These are phyloP conservation scores for Cryomyces minteri DNA, from an alignment of 495 filamentous ascomycete genomes.

Conservation along the genomic window DNA sequence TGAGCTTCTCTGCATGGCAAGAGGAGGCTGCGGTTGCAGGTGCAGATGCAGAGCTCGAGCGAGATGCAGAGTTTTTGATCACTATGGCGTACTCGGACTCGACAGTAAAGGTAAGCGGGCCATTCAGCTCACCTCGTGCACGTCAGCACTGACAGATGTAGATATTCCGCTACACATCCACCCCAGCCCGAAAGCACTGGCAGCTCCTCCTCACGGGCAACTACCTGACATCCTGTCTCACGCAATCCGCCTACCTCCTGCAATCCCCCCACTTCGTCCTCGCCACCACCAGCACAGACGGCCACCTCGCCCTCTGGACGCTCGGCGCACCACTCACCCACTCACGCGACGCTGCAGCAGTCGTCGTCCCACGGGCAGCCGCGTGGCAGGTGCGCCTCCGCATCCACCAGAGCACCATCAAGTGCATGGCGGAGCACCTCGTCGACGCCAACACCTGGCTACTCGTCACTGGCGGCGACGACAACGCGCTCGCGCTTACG, in stretches of 20 bases:
- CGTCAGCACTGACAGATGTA: constrained; percentile 5
- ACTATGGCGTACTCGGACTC: constrained; percentile 66
- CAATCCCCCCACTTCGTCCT: constrained; percentile 19
- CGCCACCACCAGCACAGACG: constrained; percentile 45
- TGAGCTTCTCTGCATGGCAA: constrained; percentile 40
- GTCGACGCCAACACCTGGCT: constrained; percentile 23
- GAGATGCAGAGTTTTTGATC: constrained; percentile 33
- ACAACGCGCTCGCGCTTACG: constrained; percentile 52
- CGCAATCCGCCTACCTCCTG: constrained; percentile 39
- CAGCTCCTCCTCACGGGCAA: constrained; percentile 32
- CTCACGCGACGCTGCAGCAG: background rate
- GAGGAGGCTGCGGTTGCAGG: constrained; percentile 14
- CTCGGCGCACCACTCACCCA: constrained; percentile 13
- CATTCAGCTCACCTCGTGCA: background rate
- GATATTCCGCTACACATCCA: constrained; percentile 38
- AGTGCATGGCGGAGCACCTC: constrained; percentile 25
- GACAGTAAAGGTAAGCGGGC: constrained; percentile 33
- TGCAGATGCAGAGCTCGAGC: constrained; percentile 9
- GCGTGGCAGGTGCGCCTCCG: constrained; percentile 2
- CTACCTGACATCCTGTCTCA: constrained; percentile 70
- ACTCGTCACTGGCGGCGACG: constrained; percentile 65
- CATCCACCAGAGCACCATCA: constrained; percentile 62
- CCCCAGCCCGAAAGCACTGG: constrained; percentile 25
- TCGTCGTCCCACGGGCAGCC: background rate
- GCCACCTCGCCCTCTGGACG: constrained; percentile 37